Evolutionary conservation across 2,329 filamentous ascomycete genomes (phyloP).

Genomic region (Elsinoe necatrix): DNA sequence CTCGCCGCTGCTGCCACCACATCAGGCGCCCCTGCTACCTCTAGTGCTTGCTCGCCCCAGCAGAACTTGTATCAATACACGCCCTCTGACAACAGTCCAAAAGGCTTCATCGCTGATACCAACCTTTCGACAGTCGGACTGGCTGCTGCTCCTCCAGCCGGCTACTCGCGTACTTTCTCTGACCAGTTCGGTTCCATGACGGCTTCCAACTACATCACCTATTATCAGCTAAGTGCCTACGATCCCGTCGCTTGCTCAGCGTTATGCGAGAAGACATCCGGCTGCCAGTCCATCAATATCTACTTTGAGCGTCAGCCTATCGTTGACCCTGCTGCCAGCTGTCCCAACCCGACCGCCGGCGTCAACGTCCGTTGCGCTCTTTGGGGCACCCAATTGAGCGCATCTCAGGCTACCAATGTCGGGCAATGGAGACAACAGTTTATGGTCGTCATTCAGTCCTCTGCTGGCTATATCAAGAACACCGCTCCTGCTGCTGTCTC

Average conservation of each 20-base stretch:
- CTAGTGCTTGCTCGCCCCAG: slow-evolving; percentile 14
- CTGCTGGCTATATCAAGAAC: slow-evolving; percentile 20
- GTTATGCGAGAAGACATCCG: slow-evolving; percentile 16
- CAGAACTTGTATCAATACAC: neutral
- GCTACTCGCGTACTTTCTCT: slow-evolving; percentile 17
- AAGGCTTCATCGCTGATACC: slow-evolving; percentile 8
- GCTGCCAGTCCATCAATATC: slow-evolving; percentile 17
- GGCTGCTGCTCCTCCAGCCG: slow-evolving; percentile 12
- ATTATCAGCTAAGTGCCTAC: slow-evolving; percentile 11
- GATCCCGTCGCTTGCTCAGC: slow-evolving; percentile 12
- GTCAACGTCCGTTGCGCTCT: slow-evolving; percentile 15
- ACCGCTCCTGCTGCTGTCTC: slow-evolving; percentile 15
- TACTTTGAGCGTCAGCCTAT: slow-evolving; percentile 18
- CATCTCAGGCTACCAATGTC: slow-evolving; percentile 23
- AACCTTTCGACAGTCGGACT: slow-evolving; percentile 1
- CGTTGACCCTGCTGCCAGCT: slow-evolving; percentile 17
- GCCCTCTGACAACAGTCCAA: neutral
- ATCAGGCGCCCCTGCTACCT: neutral
- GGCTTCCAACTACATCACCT: slow-evolving; percentile 15
- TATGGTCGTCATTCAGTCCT: slow-evolving; percentile 23
- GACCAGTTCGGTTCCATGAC: slow-evolving; percentile 19
- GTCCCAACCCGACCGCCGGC: slow-evolving; percentile 15
- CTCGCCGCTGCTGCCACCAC: neutral
- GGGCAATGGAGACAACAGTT: slow-evolving; percentile 24
- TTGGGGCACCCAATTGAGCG: slow-evolving; percentile 5